These are phyloP conservation scores for Azolla pinnata DNA, from an alignment of 75 land plant species.

Conservation along the genomic window DNA sequence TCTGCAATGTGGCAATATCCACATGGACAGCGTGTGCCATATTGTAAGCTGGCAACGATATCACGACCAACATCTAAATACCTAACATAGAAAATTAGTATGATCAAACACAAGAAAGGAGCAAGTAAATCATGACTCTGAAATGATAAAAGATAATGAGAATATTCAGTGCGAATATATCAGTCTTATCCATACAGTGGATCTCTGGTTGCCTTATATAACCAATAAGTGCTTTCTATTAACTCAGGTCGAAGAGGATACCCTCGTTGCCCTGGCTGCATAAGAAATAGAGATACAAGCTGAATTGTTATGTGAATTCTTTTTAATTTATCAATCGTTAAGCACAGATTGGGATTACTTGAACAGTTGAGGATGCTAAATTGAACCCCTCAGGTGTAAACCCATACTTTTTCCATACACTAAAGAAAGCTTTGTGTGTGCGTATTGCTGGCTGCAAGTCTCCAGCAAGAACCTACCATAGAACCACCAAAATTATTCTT, in stretches of 20 bases:
- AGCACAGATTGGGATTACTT: too few relatives aligned
- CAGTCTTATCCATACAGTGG: constrained; percentile 40
- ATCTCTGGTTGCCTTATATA: constrained; percentile 92
- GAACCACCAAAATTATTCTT: too few relatives aligned
- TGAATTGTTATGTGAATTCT: too few relatives aligned
- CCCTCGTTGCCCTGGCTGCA: constrained; percentile 93
- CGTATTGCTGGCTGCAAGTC: constrained; percentile 93
- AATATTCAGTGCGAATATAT: too few relatives aligned
- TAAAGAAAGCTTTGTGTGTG: constrained; percentile 90
- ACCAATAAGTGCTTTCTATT: constrained; percentile 99
- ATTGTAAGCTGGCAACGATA: constrained; percentile 81
- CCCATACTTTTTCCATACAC: constrained; percentile 97
- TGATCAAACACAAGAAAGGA: background rate
- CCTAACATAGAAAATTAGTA: constrained; percentile 32
- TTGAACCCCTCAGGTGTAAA: constrained; percentile 99
- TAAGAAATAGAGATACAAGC: background rate
- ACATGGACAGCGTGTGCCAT: constrained; percentile 88
- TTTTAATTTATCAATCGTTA: too few relatives aligned
- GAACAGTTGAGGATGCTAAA: constrained; percentile 79
- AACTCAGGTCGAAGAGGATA: constrained; percentile 98
- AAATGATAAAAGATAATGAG: too few relatives aligned
- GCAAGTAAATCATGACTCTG: too few relatives aligned
- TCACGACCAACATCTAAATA: constrained; percentile 95
- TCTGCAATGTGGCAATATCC: constrained; percentile 98
- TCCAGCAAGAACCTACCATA: constrained; percentile 97